Conservation (phyloP, 2,329 filamentous ascomycete species). For the Plenodomus tracheiphilus region DNA sequence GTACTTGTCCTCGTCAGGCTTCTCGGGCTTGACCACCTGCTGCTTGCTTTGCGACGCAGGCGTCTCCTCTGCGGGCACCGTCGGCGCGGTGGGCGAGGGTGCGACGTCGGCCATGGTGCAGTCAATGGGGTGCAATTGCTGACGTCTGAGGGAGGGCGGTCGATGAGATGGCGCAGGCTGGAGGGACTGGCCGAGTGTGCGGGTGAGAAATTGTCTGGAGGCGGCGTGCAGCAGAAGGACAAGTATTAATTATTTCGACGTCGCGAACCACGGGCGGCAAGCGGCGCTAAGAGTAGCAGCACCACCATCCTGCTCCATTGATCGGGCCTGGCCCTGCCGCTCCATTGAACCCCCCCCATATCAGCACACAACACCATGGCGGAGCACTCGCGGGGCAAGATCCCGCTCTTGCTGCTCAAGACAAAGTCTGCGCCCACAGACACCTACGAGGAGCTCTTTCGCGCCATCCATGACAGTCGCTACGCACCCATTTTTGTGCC, state of each 20-base stretch:
- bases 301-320: not conserved
- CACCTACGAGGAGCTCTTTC: slow-evolving; percentile 71
- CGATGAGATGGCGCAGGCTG: slow-evolving; percentile 2
- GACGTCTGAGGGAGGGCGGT: slow-evolving; percentile 14
- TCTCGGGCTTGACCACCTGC: slow-evolving; percentile 67
- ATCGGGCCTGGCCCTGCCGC: not conserved
- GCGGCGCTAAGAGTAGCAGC: not conserved
- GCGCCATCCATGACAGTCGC: slow-evolving; percentile 45
- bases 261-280: slow-evolving; percentile 5
- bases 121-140: slow-evolving; percentile 22
- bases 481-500: slow-evolving; percentile 74
- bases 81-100: slow-evolving; percentile 41
- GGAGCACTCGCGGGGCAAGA: slow-evolving; percentile 21
- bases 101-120: slow-evolving; percentile 43
- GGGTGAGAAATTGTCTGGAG: slow-evolving; percentile 1
- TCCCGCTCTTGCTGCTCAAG: slow-evolving; percentile 73
- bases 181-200: slow-evolving; percentile 8
- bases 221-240: slow-evolving; percentile 12
- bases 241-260: slow-evolving; percentile 31
- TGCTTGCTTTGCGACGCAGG: slow-evolving; percentile 42
- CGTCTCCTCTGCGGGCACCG: slow-evolving; percentile 37
- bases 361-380: slow-evolving; percentile 27
- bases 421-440: slow-evolving; percentile 74
- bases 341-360: not conserved
- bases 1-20: slow-evolving; percentile 84